Evolutionary conservation across 371 early-diverging fungal genomes (phyloP).

Genomic region (Mortierella sp.): DNA sequence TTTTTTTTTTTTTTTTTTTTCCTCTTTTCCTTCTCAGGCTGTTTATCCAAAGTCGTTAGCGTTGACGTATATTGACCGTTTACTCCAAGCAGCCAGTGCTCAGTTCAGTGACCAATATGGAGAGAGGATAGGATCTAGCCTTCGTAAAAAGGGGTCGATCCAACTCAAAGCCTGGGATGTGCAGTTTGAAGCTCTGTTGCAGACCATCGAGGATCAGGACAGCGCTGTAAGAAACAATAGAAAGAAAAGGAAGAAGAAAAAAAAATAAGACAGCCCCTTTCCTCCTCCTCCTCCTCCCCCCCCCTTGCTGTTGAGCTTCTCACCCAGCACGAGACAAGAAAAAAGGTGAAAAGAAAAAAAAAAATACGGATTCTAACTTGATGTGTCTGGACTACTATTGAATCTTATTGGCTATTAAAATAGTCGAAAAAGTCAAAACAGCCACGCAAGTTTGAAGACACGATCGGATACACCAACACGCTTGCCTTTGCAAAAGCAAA

Average conservation of each 20-base stretch:
- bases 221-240: slow-evolving; percentile 19
- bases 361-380: not conserved
- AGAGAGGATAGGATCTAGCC: slow-evolving; percentile 13
- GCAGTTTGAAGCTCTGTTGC: slow-evolving; percentile 48
- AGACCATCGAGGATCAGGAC: slow-evolving; percentile 50
- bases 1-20: not conserved
- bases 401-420: not conserved
- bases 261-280: too few species aligned
- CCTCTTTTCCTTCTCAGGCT: slow-evolving; percentile 60
- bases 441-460: slow-evolving; percentile 87
- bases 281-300: too few species aligned
- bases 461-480: slow-evolving; percentile 81
- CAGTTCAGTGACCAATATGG: slow-evolving; percentile 46
- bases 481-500: slow-evolving; percentile 76
- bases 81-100: slow-evolving; percentile 68
- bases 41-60: slow-evolving; percentile 91
- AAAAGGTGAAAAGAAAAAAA: too few species aligned
- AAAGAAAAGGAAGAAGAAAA: not conserved
- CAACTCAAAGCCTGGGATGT: slow-evolving; percentile 47
- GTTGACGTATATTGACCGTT: slow-evolving; percentile 86
- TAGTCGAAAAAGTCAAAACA: slow-evolving; percentile 58
- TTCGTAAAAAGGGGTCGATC: slow-evolving; percentile 17
- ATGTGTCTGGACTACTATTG: not conserved
- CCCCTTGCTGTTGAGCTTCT: not conserved
- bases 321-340: too few species aligned